Percentiles rank a stretch among this genome's conserved stretches.
These are phyloP conservation scores for Aphanomyces euteiches DNA, from an alignment of 352 stramenopile genomes.

Conservation along the genomic window DNA sequence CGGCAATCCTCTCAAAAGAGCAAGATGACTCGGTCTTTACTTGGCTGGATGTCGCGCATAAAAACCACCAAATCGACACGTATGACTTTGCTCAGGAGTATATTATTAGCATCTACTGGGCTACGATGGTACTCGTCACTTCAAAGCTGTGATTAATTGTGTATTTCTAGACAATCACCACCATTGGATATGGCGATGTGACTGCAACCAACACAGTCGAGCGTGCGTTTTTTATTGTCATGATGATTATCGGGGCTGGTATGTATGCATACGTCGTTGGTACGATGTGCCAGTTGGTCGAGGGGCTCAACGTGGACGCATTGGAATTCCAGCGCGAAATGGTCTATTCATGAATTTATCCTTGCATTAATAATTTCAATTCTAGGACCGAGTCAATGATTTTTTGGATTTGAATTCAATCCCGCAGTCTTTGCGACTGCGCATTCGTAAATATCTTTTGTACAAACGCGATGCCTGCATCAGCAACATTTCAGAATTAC, in stretches of 20 bases:
- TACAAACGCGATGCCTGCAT: constrained; percentile 24
- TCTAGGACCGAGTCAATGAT: constrained; percentile 16
- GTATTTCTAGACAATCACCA: constrained; percentile 62
- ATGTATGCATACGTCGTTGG: constrained; percentile 79
- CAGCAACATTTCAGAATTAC: constrained; percentile 22
- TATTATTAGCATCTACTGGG: constrained; percentile 22
- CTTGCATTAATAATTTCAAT: not conserved
- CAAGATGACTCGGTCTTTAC: constrained; percentile 16
- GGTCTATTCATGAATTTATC: not conserved
- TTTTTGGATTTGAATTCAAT: constrained; percentile 22
- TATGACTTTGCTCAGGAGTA: constrained; percentile 3
- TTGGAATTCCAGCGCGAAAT: constrained; percentile 22
- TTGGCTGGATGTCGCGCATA: not conserved
- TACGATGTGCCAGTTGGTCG: constrained; percentile 41
- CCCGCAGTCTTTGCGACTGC: constrained; percentile 4
- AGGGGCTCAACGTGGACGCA: constrained; percentile 23
- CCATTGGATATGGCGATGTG: constrained; percentile 82
- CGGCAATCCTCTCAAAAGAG: not conserved
- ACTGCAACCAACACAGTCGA: constrained; percentile 66
- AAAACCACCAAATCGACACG: not conserved
- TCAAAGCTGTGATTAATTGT: not conserved
- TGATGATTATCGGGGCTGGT: constrained; percentile 73
- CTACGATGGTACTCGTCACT: constrained; percentile 1
- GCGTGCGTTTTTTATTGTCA: constrained; percentile 75
- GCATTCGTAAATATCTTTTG: constrained; percentile 26